Evolutionary conservation across 192 early-diverging fungal genomes (phyloP).

Genomic region (Umbelopsis sp.): DNA sequence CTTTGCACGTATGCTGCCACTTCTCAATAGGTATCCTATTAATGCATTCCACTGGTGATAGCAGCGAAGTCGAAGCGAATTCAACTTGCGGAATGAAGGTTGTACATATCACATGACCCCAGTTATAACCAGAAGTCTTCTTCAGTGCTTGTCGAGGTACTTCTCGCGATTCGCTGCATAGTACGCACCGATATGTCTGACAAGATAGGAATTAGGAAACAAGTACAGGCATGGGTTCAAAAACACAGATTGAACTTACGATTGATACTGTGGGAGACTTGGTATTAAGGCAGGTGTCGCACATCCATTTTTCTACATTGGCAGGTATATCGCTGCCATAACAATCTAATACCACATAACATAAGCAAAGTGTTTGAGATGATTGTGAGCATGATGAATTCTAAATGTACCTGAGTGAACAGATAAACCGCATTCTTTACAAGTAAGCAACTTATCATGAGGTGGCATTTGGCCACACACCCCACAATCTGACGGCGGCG

Average conservation of each 20-base stretch:
- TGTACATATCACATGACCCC: slow-evolving; percentile 76
- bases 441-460: slow-evolving; percentile 41
- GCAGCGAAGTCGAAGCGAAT: slow-evolving; percentile 43
- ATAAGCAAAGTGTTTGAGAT: background rate
- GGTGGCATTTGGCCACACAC: slow-evolving; percentile 40
- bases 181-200: slow-evolving; percentile 64
- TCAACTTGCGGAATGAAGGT: slow-evolving; percentile 57
- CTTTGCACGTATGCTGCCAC: slow-evolving; percentile 44
- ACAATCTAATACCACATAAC: slow-evolving; percentile 40
- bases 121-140: slow-evolving; percentile 73
- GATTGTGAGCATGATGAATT: background rate
- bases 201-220: background rate
- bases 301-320: slow-evolving; percentile 39
- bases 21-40: slow-evolving; percentile 42
- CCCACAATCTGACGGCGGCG: slow-evolving; percentile 42
- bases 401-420: slow-evolving; percentile 51
- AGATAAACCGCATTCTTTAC: slow-evolving; percentile 47
- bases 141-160: slow-evolving; percentile 56
- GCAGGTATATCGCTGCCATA: slow-evolving; percentile 41
- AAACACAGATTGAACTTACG: slow-evolving; percentile 31
- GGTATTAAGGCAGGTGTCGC: slow-evolving; percentile 67
- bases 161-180: slow-evolving; percentile 54
- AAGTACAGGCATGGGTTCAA: background rate
- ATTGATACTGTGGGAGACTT: slow-evolving; percentile 61
- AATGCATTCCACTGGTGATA: slow-evolving; percentile 54